Percentiles rank a stretch among this genome's conserved stretches.
Conservation (phyloP, 495 filamentous ascomycete genomes). For the Penicillium paradoxum region DNA sequence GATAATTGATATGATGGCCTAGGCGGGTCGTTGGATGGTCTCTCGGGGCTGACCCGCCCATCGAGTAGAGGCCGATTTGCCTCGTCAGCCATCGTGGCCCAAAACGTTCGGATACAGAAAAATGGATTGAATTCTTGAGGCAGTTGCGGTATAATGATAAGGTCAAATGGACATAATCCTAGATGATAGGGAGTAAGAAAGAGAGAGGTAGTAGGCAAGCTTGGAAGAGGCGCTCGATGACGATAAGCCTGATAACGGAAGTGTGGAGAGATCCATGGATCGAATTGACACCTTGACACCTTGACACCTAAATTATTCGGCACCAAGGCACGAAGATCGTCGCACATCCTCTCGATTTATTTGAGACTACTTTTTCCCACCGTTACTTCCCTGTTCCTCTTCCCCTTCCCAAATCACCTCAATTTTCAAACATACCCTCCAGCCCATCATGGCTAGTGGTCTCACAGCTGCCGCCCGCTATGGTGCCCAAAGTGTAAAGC, state of each 20-base stretch:
- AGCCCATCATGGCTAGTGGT: constrained; percentile 32
- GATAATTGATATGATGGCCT: background rate
- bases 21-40: background rate
- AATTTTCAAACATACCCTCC: background rate
- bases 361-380: constrained; percentile 14
- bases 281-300: constrained; percentile 4
- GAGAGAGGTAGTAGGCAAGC: background rate
- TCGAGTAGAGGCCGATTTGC: constrained; percentile 29
- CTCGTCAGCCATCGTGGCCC: constrained; percentile 36
- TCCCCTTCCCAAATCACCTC: constrained; percentile 8
- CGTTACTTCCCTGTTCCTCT: background rate
- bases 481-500: constrained; percentile 30
- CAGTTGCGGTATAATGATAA: background rate
- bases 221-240: constrained; percentile 16
- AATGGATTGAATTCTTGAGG: background rate
- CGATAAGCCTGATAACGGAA: constrained; percentile 23
- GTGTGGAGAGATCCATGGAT: constrained; percentile 19
- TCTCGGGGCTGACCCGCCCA: constrained; percentile 5
- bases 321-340: constrained; percentile 1
- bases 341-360: constrained; percentile 8
- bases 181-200: background rate
- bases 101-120: constrained; percentile 3
- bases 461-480: constrained; percentile 54
- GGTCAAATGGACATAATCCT: background rate
- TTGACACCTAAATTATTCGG: constrained; percentile 7